Base-by-base conservation (phyloP, 2,329 filamentous ascomycete species). In the Sodiomyces alkalinus region DNA sequence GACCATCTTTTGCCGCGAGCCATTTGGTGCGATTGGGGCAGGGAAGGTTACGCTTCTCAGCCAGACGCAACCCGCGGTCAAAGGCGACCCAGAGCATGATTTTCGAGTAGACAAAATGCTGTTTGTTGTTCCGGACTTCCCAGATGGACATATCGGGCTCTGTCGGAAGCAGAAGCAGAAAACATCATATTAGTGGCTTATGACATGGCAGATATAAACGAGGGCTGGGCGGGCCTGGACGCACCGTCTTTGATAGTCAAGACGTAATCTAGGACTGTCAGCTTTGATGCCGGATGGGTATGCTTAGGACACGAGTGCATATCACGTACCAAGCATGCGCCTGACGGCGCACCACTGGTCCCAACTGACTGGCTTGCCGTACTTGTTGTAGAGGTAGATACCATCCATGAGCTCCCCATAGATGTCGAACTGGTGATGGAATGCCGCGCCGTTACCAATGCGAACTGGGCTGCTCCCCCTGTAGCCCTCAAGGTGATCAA, bases 11-110 rank as follows among this genome's bases (percentile, higher is more conserved):
- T 3, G 70, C 66, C 26, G 60, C 60, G 22, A 78, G 53, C 80
- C 80, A 86, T 27, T 67, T 62, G 22, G 47, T 49, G 3, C 77
- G 64, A 41, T 78, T 75, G 2, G 77, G 79, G 35, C 80, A 85
- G 0, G 80, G 79, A 14, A 86, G 65, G 40, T 74, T 78, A 30
- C 80, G 60, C 51, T 83, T 86, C 12, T 85, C 78, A 4, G 76
- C 62, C 1, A 85, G 64, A 2, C 80, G 75, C 9, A 85, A 53
- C 7, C 74, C 79, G 5, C 79, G 72, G 46, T 86, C 80, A 36
- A 86, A 71, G 12, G 79, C 77, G 4, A 86, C 80, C 80, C 79
- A 86, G 14, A 86, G 62, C 74, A 85, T 80, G 37, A 86, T 64
- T 45, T 85, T 81, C n/a, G 74, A 80, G 51, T 85, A 86, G 10